phyloP scores from a whole-genome alignment of 139 green algal genomes.

The Zygnema cylindricum region DNA sequence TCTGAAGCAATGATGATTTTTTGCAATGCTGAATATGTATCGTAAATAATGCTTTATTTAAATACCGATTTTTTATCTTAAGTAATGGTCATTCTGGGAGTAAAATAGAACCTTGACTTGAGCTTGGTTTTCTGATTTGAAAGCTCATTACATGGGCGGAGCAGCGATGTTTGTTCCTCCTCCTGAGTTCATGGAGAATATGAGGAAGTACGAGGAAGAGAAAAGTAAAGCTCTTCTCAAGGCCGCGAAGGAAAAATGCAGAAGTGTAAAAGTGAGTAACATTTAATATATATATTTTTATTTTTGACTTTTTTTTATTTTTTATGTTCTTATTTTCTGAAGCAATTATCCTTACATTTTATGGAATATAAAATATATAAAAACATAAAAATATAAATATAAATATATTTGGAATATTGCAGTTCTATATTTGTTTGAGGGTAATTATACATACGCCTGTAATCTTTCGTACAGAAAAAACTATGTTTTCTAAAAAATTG shows the following conservation, averaged over 20 bases:
- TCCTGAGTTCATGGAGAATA: constrained; percentile 35
- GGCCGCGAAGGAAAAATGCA: constrained; percentile 38
- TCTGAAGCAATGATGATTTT: background rate
- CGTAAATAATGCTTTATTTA: background rate
- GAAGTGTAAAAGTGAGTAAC: no score
- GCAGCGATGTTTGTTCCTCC: constrained; percentile 23
- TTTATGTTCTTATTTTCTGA: no score
- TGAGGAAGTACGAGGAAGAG: constrained; percentile 52
- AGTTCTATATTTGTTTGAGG: no score
- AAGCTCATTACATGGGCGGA: constrained; percentile 1
- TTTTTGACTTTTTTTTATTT: no score
- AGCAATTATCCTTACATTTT: no score
- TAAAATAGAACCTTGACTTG: background rate
- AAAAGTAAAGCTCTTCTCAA: constrained; percentile 41
- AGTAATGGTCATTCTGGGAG: background rate
- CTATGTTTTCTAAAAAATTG: background rate
- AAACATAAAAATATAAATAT: no score
- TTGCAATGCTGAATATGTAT: background rate
- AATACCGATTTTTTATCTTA: background rate
- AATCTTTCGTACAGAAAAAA: no score
- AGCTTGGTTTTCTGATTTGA: background rate
- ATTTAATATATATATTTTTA: no score
- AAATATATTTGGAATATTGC: no score
- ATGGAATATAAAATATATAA: no score
- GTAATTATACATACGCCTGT: no score